These are phyloP conservation scores for Blechomonas ayalai DNA, from an alignment of 208 protist genomes.

Conservation along the genomic window DNA sequence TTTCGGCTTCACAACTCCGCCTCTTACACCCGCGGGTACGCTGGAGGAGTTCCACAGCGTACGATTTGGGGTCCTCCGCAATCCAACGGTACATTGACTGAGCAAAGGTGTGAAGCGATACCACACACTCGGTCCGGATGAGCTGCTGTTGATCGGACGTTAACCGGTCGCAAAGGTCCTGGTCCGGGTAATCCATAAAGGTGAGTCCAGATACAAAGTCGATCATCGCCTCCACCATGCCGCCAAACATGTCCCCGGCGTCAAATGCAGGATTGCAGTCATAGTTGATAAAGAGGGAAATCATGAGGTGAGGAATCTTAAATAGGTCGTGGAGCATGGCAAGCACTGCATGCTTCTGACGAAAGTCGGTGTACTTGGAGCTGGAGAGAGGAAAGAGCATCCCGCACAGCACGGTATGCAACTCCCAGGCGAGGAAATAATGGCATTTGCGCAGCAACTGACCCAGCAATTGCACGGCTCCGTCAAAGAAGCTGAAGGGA, in stretches of 20 bases:
- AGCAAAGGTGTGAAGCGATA: conserved; percentile 49
- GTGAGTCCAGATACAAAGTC: conserved; percentile 63
- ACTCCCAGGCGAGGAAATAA: conserved; percentile 56
- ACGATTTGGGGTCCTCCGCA: conserved; percentile 61
- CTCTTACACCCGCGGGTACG: too few relatives aligned
- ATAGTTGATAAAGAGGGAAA: conserved; percentile 83
- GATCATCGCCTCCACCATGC: conserved; percentile 70
- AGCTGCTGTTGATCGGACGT: conserved; percentile 74
- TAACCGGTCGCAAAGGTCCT: conserved; percentile 28
- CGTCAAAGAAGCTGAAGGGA: conserved; percentile 56
- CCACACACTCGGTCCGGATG: conserved; percentile 58
- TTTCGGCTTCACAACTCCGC: conserved; percentile 1
- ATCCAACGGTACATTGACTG: conserved; percentile 69
- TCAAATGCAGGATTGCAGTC: conserved; percentile 82
- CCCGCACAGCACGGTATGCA: conserved; percentile 53
- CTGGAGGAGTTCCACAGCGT: conserved; percentile 20
- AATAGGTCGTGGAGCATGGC: conserved; percentile 62
- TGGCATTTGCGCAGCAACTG: conserved; percentile 63
- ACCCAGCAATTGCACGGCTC: conserved; percentile 38
- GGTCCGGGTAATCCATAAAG: conserved; percentile 31
- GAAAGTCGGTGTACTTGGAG: conserved; percentile 52
- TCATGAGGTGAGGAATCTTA: conserved; percentile 47
- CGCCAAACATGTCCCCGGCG: conserved; percentile 47
- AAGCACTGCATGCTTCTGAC: conserved; percentile 76
- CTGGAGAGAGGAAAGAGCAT: conserved; percentile 58